phyloP scores from a whole-genome alignment of 495 filamentous ascomycete species.

The Neurospora sp. region DNA sequence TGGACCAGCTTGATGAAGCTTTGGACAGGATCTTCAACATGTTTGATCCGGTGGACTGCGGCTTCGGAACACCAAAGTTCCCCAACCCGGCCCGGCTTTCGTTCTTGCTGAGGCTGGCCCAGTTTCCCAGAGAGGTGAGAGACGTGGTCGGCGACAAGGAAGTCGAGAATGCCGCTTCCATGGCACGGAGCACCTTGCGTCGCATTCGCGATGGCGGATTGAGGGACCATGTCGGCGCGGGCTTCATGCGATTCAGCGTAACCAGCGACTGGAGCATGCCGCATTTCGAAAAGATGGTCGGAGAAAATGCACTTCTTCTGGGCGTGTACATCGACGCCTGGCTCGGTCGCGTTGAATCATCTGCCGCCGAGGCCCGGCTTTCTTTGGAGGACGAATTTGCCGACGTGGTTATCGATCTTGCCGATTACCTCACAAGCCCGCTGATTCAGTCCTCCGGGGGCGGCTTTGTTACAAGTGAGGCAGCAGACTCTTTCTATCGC shows the following conservation, averaged over 20 bases:
- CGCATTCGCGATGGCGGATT: constrained; percentile 81
- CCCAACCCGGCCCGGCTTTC: constrained; percentile 77
- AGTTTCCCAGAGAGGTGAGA: constrained; percentile 59
- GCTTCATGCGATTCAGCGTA: constrained; percentile 84
- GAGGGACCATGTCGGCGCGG: constrained; percentile 81
- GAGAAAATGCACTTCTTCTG: constrained; percentile 85
- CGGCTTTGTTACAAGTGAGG: constrained; percentile 83
- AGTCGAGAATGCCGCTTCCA: constrained; percentile 60
- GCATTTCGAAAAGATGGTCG: constrained; percentile 98
- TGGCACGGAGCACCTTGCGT: constrained; percentile 74
- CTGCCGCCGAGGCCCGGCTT: constrained; percentile 7
- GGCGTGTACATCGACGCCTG: constrained; percentile 84
- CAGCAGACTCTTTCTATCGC: constrained; percentile 76
- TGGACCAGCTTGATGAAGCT: constrained; percentile 87
- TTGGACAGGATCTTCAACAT: constrained; percentile 67
- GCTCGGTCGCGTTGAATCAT: constrained; percentile 51
- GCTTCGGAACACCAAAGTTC: constrained; percentile 83
- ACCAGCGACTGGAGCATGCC: constrained; percentile 86
- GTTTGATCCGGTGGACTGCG: constrained; percentile 69
- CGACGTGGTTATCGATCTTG: constrained; percentile 72
- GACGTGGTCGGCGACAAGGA: constrained; percentile 82
- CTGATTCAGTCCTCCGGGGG: constrained; percentile 57
- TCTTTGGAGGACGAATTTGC: constrained; percentile 48
- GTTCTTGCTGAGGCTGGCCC: constrained; percentile 68
- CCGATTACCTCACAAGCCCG: constrained; percentile 65